phyloP scores from a whole-genome alignment of 192 early-diverging fungal species.

The Mortierella antarctica region DNA sequence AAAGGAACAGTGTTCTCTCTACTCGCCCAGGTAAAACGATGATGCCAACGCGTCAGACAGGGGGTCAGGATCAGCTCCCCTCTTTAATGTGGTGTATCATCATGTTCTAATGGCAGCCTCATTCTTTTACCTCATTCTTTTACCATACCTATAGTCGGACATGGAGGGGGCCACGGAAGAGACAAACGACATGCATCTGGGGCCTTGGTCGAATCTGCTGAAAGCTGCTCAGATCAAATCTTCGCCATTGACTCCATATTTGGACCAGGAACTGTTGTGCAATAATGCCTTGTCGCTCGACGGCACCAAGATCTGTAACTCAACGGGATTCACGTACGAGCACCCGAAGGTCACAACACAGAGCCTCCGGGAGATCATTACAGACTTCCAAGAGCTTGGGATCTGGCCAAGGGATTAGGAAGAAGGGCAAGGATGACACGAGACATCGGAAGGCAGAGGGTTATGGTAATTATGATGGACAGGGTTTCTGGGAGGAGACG shows the following conservation, averaged over 20 bases:
- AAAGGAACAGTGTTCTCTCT: slow-evolving; percentile 75
- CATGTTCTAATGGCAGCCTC: not conserved
- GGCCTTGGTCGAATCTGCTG: slow-evolving; percentile 90
- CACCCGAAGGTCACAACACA: slow-evolving; percentile 73
- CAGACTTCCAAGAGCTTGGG: slow-evolving; percentile 79
- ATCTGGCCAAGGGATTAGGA: slow-evolving; percentile 76
- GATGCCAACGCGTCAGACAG: slow-evolving; percentile 65
- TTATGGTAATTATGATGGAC: too few species aligned
- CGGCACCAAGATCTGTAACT: slow-evolving; percentile 79
- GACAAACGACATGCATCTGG: slow-evolving; percentile 93
- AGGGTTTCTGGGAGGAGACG: not conserved
- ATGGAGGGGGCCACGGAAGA: slow-evolving; percentile 88
- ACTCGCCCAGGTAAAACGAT: slow-evolving; percentile 65
- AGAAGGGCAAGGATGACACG: not conserved
- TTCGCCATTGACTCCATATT: slow-evolving; percentile 91
- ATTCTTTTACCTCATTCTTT: not conserved
- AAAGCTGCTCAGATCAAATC: slow-evolving; percentile 72
- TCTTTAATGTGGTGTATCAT: not conserved
- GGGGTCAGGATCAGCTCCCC: slow-evolving; percentile 68
- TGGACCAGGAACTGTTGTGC: slow-evolving; percentile 92
- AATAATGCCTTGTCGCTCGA: slow-evolving; percentile 86
- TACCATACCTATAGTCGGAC: slow-evolving; percentile 61
- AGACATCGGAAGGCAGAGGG: not conserved
- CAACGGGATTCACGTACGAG: slow-evolving; percentile 77
- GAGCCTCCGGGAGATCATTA: slow-evolving; percentile 78